Evolutionary conservation across 106 monocot species (phyloP), one percentile per base, ranked within the genome.

Genomic region (Platanthera zijinensis): DNA sequence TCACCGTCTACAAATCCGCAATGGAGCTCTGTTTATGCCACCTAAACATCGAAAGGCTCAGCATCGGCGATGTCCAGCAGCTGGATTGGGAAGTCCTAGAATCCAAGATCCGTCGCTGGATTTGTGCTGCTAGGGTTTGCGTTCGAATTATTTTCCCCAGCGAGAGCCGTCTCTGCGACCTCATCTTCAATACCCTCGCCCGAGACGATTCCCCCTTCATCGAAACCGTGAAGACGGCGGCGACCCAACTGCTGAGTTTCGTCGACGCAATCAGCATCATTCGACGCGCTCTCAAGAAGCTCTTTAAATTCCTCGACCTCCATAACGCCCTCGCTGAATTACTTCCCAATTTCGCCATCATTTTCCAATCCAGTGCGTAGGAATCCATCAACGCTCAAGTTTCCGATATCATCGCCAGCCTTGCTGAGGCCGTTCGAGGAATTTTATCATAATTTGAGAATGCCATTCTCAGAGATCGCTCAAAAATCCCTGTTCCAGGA

Each of bases 361-460:
- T 89, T 22, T 92, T 92, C 63, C 50, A 57, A 10, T 83, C 89
- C 18, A 79, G 71, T 52, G 73, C 86, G 0, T 57, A 79, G 48
- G 85, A 84, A 25, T 87, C 90, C 2, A 86, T 97, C 57, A 75
- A 83, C 77, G 71, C 78, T 8, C 91, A 92, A 75, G 91, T 81
- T 4, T 70, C 79, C 0, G 97, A 91, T 52, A 99, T 88, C 71
- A 75, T 91, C 14, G 67, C 84, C 32, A 80, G 94, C 49, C 87
- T 99, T 3, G 84, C 89, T 3, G 94, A 99, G 73, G 97, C 97
- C 4, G 89, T 81, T 7, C 79, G 97, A 4, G 97, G 97, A 48
- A 99, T 91, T n/a, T 84, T 99, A 13, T 89, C 91, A 0, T 89
- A 99, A 80, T 99, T 99, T 59, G 97, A 99, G 88, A 91, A 81